Percentiles rank a stretch among this genome's conserved stretches.
Evolutionary conservation across 768 basidiomycete species (phyloP).

Genomic region (Tephrocybe sp.): DNA sequence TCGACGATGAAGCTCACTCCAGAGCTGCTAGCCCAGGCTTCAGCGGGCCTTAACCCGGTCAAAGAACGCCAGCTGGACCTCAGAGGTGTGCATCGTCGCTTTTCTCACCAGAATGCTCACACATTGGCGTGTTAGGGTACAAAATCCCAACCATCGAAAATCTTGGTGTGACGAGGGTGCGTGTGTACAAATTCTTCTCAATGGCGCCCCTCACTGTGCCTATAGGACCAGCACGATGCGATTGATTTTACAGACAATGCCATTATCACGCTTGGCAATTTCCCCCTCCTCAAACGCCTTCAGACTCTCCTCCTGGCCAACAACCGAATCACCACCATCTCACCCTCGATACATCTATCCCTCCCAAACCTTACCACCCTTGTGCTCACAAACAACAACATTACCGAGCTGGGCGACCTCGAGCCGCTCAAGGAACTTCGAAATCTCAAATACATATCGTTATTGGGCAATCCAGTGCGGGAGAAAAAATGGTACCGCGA

Average conservation of each 20-base stretch:
- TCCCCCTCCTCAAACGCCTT: conserved; percentile 85
- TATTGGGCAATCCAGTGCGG: conserved; percentile 81
- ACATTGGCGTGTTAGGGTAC: conserved; percentile 56
- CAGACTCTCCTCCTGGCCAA: conserved; percentile 84
- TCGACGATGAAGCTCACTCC: conserved; percentile 88
- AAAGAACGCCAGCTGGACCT: conserved; percentile 93
- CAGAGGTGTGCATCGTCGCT: conserved; percentile 55
- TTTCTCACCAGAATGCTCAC: conserved; percentile 20
- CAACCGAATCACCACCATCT: conserved; percentile 85
- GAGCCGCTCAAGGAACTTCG: conserved; percentile 79
- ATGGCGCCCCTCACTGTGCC: conserved; percentile 7
- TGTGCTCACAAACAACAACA: conserved; percentile 80
- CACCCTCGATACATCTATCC: conserved; percentile 78
- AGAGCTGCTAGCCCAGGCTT: conserved; percentile 83
- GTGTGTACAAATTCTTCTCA: conserved; percentile 24
- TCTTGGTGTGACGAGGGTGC: conserved; percentile 86
- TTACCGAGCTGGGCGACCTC: conserved; percentile 80
- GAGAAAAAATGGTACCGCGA: conserved; percentile 97
- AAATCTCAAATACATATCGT: conserved; percentile 70
- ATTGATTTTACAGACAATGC: conserved; percentile 95
- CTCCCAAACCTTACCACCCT: conserved; percentile 83
- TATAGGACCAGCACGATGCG: conserved; percentile 88
- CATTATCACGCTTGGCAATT: conserved; percentile 76
- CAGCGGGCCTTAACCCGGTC: conserved; percentile 75
- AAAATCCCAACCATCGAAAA: conserved; percentile 97